Percentiles rank a stretch among this genome's conserved stretches.
These are phyloP conservation scores for Aureococcus anophagefferens DNA, from an alignment of 108 stramenopile genomes.

Conservation along the genomic window DNA sequence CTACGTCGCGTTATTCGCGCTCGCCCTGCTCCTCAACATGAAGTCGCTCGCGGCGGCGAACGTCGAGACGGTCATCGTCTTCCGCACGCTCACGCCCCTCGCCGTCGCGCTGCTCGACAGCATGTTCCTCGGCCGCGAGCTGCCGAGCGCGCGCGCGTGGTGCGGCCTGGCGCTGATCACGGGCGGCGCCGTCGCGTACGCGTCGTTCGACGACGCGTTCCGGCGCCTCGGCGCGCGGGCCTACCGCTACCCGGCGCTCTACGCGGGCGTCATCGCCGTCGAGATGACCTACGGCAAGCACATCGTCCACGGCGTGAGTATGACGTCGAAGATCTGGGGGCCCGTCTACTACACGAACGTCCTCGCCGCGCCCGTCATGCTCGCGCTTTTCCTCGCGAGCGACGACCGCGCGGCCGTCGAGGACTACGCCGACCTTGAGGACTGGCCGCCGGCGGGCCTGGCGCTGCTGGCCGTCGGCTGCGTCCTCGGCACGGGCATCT, in stretches of 20 bases:
- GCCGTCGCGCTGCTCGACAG: slow-evolving; percentile 71
- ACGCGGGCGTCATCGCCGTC: slow-evolving; percentile 61
- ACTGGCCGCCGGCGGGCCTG: no score
- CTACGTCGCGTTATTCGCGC: slow-evolving; percentile 64
- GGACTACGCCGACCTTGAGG: no score
- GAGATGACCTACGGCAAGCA: slow-evolving; percentile 86
- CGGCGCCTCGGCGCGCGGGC: slow-evolving; percentile 46
- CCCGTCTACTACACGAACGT: slow-evolving; percentile 81
- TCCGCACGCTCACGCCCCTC: slow-evolving; percentile 68
- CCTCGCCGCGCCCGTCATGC: slow-evolving; percentile 65
- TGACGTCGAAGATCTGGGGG: slow-evolving; percentile 66
- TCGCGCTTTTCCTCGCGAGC: no score
- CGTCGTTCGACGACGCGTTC: slow-evolving; percentile 57
- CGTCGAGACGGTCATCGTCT: slow-evolving; percentile 88
- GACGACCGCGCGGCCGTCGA: no score
- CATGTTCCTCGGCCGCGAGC: slow-evolving; percentile 70
- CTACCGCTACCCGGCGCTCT: slow-evolving; percentile 62
- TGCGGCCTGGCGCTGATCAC: slow-evolving; percentile 49
- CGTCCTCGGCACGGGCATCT: no score
- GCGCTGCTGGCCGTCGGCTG: no score
- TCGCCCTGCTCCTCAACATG: slow-evolving; percentile 74
- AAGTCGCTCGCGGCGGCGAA: slow-evolving; percentile 61
- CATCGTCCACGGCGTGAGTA: slow-evolving; percentile 60
- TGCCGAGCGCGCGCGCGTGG: slow-evolving; percentile 61
- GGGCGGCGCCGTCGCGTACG: slow-evolving; percentile 72